phyloP scores from a whole-genome alignment of 441 rosid genomes.

The Melastoma candidum region DNA sequence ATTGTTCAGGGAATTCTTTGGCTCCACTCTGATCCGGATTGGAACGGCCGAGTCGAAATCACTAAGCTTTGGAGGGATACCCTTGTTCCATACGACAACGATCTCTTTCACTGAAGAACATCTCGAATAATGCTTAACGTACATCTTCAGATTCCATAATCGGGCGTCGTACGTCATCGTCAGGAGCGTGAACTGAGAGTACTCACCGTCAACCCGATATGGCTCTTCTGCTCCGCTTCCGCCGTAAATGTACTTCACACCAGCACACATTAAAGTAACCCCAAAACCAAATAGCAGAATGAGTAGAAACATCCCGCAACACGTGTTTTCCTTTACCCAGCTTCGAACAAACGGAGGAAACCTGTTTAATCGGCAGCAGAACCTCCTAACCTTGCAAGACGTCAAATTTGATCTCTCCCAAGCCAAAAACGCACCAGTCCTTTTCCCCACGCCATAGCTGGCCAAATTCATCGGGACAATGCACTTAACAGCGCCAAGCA shows the following conservation, averaged over 20 bases:
- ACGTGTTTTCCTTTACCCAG: constrained; percentile 43
- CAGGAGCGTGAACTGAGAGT: constrained; percentile 77
- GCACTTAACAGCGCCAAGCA: constrained; percentile 73
- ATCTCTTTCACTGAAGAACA: constrained; percentile 91
- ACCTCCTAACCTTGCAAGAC: constrained; percentile 50
- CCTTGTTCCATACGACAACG: constrained; percentile 94
- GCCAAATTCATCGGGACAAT: constrained; percentile 83
- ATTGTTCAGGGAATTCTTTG: constrained; percentile 65
- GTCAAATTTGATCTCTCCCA: constrained; percentile 43
- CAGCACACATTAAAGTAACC: constrained; percentile 38
- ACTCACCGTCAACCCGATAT: constrained; percentile 49
- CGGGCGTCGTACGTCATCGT: constrained; percentile 98
- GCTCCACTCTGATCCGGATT: constrained; percentile 67
- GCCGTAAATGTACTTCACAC: constrained; percentile 54
- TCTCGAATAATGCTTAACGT: constrained; percentile 80
- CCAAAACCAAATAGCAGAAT: constrained; percentile 39
- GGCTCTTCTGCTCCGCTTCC: constrained; percentile 76
- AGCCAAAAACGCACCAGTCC: constrained; percentile 37
- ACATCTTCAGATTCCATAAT: constrained; percentile 95
- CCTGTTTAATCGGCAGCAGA: constrained; percentile 67
- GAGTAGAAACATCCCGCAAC: constrained; percentile 42
- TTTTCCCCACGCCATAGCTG: constrained; percentile 42
- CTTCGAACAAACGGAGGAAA: constrained; percentile 47
- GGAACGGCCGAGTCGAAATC: constrained; percentile 82
- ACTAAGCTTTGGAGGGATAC: constrained; percentile 49